Percentiles rank a stretch among this genome's conserved stretches.
Evolutionary conservation across 352 stramenopile genomes (phyloP).

Genomic region (Globisporangium lucens): DNA sequence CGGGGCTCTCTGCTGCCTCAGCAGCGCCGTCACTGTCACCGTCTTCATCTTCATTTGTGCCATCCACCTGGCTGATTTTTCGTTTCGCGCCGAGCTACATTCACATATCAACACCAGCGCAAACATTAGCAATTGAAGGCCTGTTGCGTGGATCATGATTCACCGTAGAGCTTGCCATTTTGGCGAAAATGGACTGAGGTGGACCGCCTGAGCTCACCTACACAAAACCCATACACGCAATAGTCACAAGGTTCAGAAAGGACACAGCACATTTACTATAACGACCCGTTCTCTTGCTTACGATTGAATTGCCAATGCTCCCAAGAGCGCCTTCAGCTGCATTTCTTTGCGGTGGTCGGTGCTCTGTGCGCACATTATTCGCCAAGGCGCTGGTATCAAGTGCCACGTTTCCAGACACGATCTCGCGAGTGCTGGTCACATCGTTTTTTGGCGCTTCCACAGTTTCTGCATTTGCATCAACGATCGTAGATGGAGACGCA

Average conservation of each 20-base stretch:
- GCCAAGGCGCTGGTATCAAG: background rate
- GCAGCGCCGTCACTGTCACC: background rate
- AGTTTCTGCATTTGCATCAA: background rate
- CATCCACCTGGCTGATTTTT: slow-evolving; percentile 15
- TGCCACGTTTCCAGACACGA: background rate
- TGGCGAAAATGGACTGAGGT: slow-evolving; percentile 13
- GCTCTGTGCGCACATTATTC: background rate
- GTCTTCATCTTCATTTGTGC: slow-evolving; percentile 2
- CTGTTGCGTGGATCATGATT: background rate
- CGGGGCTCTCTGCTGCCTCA: background rate
- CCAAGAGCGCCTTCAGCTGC: too few species aligned
- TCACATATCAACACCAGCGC: background rate
- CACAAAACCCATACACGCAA: background rate
- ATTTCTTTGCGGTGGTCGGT: background rate
- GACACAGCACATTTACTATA: background rate
- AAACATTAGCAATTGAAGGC: background rate
- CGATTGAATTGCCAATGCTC: background rate
- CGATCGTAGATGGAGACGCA: background rate
- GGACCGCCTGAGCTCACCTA: background rate
- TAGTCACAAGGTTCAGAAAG: background rate
- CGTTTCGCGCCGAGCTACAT: slow-evolving; percentile 13
- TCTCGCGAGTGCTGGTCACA: background rate
- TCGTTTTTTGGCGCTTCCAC: background rate
- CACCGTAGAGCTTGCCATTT: slow-evolving; percentile 4
- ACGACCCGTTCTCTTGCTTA: background rate